These are phyloP conservation scores for Calonectria leucothoes DNA, from an alignment of 2,329 filamentous ascomycete species.

Conservation along the genomic window DNA sequence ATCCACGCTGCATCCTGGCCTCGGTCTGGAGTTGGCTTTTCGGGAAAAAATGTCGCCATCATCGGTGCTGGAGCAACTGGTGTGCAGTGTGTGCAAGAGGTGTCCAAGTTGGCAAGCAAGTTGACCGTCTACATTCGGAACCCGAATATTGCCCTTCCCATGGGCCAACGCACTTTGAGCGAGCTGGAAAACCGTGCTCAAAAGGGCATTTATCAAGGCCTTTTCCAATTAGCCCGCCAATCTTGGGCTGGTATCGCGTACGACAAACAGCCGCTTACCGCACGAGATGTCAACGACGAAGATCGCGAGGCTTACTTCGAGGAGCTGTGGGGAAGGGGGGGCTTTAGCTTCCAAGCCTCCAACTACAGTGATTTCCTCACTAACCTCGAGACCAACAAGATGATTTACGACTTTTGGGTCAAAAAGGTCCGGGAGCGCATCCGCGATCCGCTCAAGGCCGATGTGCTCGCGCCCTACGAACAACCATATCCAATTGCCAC, in stretches of 20 bases:
- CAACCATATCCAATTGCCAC: slow-evolving; percentile 59
- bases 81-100: slow-evolving; percentile 44
- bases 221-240: slow-evolving; percentile 34
- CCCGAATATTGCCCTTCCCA: slow-evolving; percentile 68
- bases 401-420: slow-evolving; percentile 61
- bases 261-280: slow-evolving; percentile 12
- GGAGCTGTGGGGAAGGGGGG: slow-evolving; percentile 56
- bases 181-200: slow-evolving; percentile 58
- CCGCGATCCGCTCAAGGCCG: slow-evolving; percentile 54
- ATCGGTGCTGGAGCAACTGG: slow-evolving; percentile 47
- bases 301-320: slow-evolving; percentile 59
- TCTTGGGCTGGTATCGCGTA: slow-evolving; percentile 14
- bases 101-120: slow-evolving; percentile 48
- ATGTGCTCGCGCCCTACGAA: slow-evolving; percentile 58
- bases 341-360: slow-evolving; percentile 58
- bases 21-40: slow-evolving; percentile 25
- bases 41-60: slow-evolving; percentile 41
- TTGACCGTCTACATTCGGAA: slow-evolving; percentile 67
- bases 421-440: slow-evolving; percentile 57
- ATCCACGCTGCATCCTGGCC: slow-evolving; percentile 47
- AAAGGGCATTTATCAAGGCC: slow-evolving; percentile 45
- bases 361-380: slow-evolving; percentile 59
- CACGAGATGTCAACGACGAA: slow-evolving; percentile 44
- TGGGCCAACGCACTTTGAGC: slow-evolving; percentile 61
- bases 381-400: slow-evolving; percentile 55